Evolutionary conservation across 371 early-diverging fungal genomes (phyloP), one percentile per base, ranked within the genome.

Genomic region (Circinella minor): DNA sequence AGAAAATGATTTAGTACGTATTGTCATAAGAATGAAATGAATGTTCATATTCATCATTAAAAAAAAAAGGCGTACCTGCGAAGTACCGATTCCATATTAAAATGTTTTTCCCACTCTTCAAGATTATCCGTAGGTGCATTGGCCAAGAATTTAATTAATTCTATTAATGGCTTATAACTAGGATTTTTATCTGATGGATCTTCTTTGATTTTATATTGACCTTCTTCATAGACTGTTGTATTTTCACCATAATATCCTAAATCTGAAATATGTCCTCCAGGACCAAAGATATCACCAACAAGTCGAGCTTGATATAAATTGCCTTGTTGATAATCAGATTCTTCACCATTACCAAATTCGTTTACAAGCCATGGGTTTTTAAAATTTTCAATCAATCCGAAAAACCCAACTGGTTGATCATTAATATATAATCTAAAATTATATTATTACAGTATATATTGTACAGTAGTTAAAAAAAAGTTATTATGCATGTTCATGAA

Each of bases 281-380:
- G 34, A 46, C 67, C 13, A 43, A 67, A 18, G n/a, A 62, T 17
- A 61, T 62, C 36, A 4, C 17, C 39, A 9, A 5, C 37, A 11
- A 39, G 34, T 55, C 39, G n/a, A n/a, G n/a, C 13, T 71, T 80
- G 69, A 49, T 77, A 83, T n/a, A 83, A 46, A 36, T 66, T 55
- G 9, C 83, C 83, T n/a, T 81, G 71, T 20, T 77, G 59, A 51
- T 76, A 79, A 14, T 70, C 55, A 9, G 65, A 36, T 46, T 81
- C 27, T 27, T 27, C 83, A 37, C 73, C 70, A 20, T 67, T 71
- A 14, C 63, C 69, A 65, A 83, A 83, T 4, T 75, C 78, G 11
- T 74, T 77, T 9, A 69, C 55, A 0, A 78, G 49, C 83, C 83
- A 83, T 20, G 79, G 75, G 18, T 79, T 57, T 20, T 79, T 63